A percentile compares a stretch with the other conserved stretches of the same genome.
Evolutionary conservation across 1,139 yeast species (phyloP).

Genomic region (Geotrichum armillariae): DNA sequence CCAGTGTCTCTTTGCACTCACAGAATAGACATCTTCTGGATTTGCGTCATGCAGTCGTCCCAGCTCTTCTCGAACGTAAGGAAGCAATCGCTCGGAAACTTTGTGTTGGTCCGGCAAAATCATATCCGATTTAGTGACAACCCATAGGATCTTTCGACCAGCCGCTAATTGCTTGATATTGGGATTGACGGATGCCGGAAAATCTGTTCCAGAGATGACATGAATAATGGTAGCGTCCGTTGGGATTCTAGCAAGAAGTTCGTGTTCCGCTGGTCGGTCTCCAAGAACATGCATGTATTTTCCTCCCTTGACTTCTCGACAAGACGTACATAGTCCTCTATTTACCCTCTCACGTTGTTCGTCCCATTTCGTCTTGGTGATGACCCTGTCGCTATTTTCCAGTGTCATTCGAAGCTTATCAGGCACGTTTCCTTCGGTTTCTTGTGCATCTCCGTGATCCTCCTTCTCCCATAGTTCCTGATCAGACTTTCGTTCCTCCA

Average conservation of each 20-base stretch:
- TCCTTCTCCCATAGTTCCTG: slow-evolving; percentile 18
- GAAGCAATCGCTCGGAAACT: slow-evolving; percentile 43
- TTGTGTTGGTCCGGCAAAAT: slow-evolving; percentile 43
- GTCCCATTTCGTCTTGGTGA: background rate
- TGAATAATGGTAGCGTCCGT: slow-evolving; percentile 53
- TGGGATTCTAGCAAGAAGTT: slow-evolving; percentile 47
- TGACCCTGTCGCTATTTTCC: slow-evolving; percentile 7
- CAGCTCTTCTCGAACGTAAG: slow-evolving; percentile 50
- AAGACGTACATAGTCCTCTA: slow-evolving; percentile 23
- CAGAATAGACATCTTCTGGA: slow-evolving; percentile 48
- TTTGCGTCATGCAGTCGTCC: slow-evolving; percentile 44
- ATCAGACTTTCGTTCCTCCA: slow-evolving; percentile 10
- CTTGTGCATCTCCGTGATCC: slow-evolving; percentile 9
- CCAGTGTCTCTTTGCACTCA: slow-evolving; percentile 57
- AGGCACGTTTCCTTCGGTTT: background rate
- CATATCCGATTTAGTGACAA: slow-evolving; percentile 61
- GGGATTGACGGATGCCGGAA: slow-evolving; percentile 60
- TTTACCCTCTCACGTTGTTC: slow-evolving; percentile 20
- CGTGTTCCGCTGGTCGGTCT: slow-evolving; percentile 26
- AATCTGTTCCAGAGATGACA: slow-evolving; percentile 65
- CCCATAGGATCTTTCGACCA: slow-evolving; percentile 47
- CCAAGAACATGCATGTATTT: slow-evolving; percentile 5
- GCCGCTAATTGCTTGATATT: slow-evolving; percentile 42
- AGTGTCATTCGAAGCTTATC: slow-evolving; percentile 9
- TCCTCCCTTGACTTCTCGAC: slow-evolving; percentile 20